A percentile compares a stretch with the other conserved stretches of the same genome.
Evolutionary conservation across 2,329 filamentous ascomycete species (phyloP).

Genomic region (Diaporthe caulivora): DNA sequence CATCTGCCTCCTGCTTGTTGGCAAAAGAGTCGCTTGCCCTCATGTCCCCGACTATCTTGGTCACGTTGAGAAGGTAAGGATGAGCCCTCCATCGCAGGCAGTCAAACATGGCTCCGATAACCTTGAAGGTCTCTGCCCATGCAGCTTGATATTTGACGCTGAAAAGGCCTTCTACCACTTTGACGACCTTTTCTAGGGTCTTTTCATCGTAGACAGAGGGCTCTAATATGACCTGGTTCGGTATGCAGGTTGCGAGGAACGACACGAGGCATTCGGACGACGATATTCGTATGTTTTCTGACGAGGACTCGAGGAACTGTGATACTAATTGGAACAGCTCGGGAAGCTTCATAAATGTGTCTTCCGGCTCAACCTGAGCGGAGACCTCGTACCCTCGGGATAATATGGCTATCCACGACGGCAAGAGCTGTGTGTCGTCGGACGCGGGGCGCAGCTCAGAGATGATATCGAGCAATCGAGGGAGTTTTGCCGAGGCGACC

Average conservation of each 20-base stretch:
- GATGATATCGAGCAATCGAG: constrained; percentile 90
- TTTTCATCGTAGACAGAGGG: constrained; percentile 96
- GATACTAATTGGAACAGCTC: constrained; percentile 85
- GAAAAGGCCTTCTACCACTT: constrained; percentile 78
- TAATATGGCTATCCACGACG: constrained; percentile 95
- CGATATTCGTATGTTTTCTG: constrained; percentile 93
- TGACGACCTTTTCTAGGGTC: constrained; percentile 83
- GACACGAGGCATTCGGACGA: constrained; percentile 96
- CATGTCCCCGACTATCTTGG: constrained; percentile 86
- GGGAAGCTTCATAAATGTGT: constrained; percentile 92
- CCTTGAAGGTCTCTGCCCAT: constrained; percentile 94
- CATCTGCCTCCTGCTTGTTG: constrained; percentile 94
- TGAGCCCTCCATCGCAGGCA: constrained; percentile 86
- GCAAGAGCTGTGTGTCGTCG: constrained; percentile 93
- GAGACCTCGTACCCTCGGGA: constrained; percentile 95
- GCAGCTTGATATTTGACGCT: constrained; percentile 93
- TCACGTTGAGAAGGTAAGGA: constrained; percentile 81
- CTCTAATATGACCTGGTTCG: constrained; percentile 84
- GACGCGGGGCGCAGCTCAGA: constrained; percentile 90
- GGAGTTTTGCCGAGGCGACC: constrained; percentile 88
- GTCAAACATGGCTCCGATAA: constrained; percentile 89
- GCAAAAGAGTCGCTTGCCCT: constrained; percentile 89
- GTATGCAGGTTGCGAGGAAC: constrained; percentile 91
- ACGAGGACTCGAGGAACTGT: constrained; percentile 85
- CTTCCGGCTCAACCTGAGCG: constrained; percentile 86